Evolutionary conservation across 208 protist species (phyloP), one percentile per base, ranked within the genome.

Genomic region (Trypanosoma boissoni): DNA sequence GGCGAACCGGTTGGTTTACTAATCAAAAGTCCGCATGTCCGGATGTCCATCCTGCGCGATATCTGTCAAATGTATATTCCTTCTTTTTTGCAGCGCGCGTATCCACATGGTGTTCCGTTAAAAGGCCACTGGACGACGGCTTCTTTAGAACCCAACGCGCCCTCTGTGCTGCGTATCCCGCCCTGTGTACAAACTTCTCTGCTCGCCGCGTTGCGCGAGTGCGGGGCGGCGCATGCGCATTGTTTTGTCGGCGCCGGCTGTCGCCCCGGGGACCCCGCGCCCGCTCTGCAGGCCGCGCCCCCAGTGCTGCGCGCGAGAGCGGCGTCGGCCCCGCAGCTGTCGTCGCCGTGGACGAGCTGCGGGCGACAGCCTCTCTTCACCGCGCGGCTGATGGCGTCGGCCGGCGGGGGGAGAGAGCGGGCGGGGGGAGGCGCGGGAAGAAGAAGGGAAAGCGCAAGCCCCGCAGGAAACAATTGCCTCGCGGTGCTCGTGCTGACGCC

Each of bases 31-130:
- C 50, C 44, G 18, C 3, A 26, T 1, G 9, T 78, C 6, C 67
- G 64, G 8, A 2, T 23, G 7, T 41, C 49, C 31, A 39, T 76
- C 14, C 28, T 88, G 32, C 12, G 61, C 24, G 77, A 88, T 62
- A 49, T 85, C 7, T 70, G 70, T 49, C 61, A 85, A 42, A 59
- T 64, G 48, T 85, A 74, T 57, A 41, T 88, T 12, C 81, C 78
- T 1, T 55, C 58, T 9, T 60, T 88, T 29, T 34, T 88, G 3
- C 65, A 76, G 20, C 1, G 12, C 3, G 39, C 58, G 39, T 88
- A 88, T 51, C 59, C 73, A n/a, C 18, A 68, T 2, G 74, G 77
- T 2, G 74, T 88, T 20, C 46, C 18, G 20, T 39, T 88, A 39
- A 58, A 60, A 10, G 79, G 79, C 3, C 45, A 54, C 45, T 86